A percentile compares a stretch with the other conserved stretches of the same genome.
Evolutionary conservation across 441 rosid species (phyloP).

Genomic region (Adansonia grandidieri): DNA sequence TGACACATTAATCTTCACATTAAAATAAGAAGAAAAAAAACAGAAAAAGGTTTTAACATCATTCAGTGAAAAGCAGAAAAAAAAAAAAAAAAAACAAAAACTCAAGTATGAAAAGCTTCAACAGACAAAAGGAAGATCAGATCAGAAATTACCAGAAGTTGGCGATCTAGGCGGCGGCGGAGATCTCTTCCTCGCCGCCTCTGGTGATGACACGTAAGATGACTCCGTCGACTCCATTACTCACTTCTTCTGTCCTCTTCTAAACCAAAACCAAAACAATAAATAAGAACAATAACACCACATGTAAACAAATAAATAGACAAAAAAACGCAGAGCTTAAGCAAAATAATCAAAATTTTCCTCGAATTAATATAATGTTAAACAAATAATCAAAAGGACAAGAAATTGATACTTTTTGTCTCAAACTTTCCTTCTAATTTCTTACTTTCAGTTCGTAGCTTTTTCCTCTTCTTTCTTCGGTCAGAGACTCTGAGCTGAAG

Average conservation of each 20-base stretch:
- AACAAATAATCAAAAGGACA: not conserved
- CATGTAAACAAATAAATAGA: not conserved
- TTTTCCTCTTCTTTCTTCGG: not conserved
- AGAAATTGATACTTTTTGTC: not conserved
- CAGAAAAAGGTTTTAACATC: not conserved
- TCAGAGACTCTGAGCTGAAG: conserved; percentile 13
- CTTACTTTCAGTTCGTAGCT: conserved; percentile 14
- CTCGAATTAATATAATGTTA: conserved; percentile 1
- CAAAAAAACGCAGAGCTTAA: conserved; percentile 6
- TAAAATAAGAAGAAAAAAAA: not conserved
- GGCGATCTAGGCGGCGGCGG: conserved; percentile 71
- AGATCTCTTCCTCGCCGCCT: conserved; percentile 66
- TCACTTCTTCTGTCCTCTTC: not conserved
- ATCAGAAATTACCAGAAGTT: conserved; percentile 71
- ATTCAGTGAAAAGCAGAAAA: not conserved
- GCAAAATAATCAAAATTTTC: not conserved
- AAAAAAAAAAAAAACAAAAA: not conserved
- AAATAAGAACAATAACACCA: not conserved
- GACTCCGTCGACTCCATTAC: conserved; percentile 92
- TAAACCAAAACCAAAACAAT: conserved; percentile 4
- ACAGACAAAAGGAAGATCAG: conserved; percentile 45
- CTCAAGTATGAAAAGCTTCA: not conserved
- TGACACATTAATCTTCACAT: conserved; percentile 1
- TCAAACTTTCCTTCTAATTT: not conserved
- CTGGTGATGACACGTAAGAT: conserved; percentile 81